phyloP scores from a whole-genome alignment of 768 basidiomycete genomes.

The Boletus reticuloceps region DNA sequence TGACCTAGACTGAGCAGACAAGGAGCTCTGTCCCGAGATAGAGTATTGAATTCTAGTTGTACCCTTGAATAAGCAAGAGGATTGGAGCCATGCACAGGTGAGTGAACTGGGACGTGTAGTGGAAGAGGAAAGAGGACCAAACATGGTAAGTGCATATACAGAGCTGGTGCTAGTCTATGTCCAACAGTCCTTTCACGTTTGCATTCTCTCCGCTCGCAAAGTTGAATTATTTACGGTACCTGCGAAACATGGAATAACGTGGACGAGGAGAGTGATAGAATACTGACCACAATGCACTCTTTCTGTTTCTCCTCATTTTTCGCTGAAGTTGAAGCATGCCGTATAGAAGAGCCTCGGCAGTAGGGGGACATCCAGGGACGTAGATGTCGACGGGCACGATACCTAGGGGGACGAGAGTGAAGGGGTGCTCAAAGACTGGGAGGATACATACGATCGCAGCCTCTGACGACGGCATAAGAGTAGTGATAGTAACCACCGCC shows the following conservation, averaged over 20 bases:
- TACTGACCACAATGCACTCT: constrained; percentile 80
- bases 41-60: not conserved
- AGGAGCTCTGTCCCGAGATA: too few species aligned
- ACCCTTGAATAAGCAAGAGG: not conserved
- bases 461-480: constrained; percentile 97
- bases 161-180: constrained; percentile 24
- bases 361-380: constrained; percentile 92
- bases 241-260: constrained; percentile 3
- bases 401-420: constrained; percentile 41
- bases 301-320: constrained; percentile 89
- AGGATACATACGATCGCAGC: constrained; percentile 81
- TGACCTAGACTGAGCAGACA: not conserved
- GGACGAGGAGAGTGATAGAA: not conserved
- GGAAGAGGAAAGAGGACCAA: constrained; percentile 2
- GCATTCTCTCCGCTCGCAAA: not conserved
- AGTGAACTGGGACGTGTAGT: constrained; percentile 1
- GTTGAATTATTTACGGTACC: constrained; percentile 27
- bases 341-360: constrained; percentile 95
- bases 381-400: constrained; percentile 99
- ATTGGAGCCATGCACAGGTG: not conserved
- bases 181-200: constrained; percentile 8
- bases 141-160: constrained; percentile 18
- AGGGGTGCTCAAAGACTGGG: constrained; percentile 2
- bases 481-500: constrained; percentile 98
- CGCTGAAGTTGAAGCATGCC: constrained; percentile 96